Evolutionary conservation across 352 stramenopile genomes (phyloP), one percentile per base, ranked within the genome.

Genomic region (Globisporangium spinosum): DNA sequence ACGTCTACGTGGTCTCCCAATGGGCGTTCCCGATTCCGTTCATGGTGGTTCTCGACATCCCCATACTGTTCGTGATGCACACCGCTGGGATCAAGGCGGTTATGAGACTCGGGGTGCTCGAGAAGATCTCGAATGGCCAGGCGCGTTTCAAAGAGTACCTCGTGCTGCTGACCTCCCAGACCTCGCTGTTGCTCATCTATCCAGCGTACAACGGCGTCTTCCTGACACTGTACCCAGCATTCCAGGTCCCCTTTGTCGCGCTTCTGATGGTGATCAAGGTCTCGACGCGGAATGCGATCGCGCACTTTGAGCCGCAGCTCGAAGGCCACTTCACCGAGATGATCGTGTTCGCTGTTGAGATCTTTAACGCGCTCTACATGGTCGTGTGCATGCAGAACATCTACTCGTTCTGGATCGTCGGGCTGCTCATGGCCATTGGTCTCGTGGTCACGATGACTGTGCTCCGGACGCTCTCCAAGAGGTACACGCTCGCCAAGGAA

Each of bases 1-100:
- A 29, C 29, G 32, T 54, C 2, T 67, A 38, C 2, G 34, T 53
- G 32, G 67, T 67, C 6, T 62, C 59, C 9, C 35, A 62, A 0
- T 83, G 79, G 77, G 63, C 70, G 0, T 87, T 79, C 34, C 77
- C 74, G 0, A 72, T 83, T 8, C 77, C 79, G 9, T 85, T 85
- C 58, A 65, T 76, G 1, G 58, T 77, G 0, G 69, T 76, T 2
- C 27, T 76, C 5, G 68, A 69, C 3, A 60, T 55, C 4, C 49
- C 51, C 51, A 15, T 58, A 23, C 66, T 73, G 1, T 72, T 70
- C 8, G 45, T 77, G 3, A 63, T 81, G 53, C 57, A 77, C 32
- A 57, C 51, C 0, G 3, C 23, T 2, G 51, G 51, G 7, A 57
- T 57, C 2, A n/a, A 67, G 6, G 65, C 69, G 0, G 22, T 85